Base-by-base conservation (phyloP, 768 basidiomycete genomes). In the Pisolithus marmoratus region DNA sequence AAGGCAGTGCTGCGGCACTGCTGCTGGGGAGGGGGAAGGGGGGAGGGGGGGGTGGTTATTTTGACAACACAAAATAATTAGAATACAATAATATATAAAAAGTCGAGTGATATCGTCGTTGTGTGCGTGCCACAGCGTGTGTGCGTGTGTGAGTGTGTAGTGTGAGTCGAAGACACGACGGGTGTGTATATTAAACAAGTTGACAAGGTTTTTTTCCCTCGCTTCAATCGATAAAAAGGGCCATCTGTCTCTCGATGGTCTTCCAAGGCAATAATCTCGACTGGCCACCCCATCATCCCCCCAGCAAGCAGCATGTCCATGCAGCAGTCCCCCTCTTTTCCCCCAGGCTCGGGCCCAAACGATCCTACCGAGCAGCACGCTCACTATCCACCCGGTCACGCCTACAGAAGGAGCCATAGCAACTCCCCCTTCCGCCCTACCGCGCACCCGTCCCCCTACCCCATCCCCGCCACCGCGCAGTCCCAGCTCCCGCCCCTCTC, bases 361-460 rank as follows among this genome's bases (percentile, higher is more conserved):
- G 66, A 67, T 58, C 63, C 67, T 7, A n/a, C 55, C 4, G 65
- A 66, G 23, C 65, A 67, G 23, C 66, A 67, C 9, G 70, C 58
- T 58, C 72, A 62, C 56, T 76, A 59, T 43, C 64, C 66, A 38
- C 58, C 67, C 27, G 67, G 63, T 48, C 68, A 68, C 50, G 61
- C 69, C 5, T 70, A 68, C 36, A 60, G 63, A 54, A 58, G 68
- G 14, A 68, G 65, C 31, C 61, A 63, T 54, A 61, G 58, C 62
- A 63, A 64, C 60, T 64, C 60, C 26, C 66, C 66, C 50, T 66
- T 60, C 68, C 62, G 60, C 65, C 59, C 75, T 68, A 70, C 70
- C 67, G 63, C 72, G 54, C 59, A 66, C 68, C 58, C 70, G 70
- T 60, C 71, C 64, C 65, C 69, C 66, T 63, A 63, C 60, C 59